Conservation (phyloP, 345 rosid genomes). For the Gossypioides kirkii region DNA sequence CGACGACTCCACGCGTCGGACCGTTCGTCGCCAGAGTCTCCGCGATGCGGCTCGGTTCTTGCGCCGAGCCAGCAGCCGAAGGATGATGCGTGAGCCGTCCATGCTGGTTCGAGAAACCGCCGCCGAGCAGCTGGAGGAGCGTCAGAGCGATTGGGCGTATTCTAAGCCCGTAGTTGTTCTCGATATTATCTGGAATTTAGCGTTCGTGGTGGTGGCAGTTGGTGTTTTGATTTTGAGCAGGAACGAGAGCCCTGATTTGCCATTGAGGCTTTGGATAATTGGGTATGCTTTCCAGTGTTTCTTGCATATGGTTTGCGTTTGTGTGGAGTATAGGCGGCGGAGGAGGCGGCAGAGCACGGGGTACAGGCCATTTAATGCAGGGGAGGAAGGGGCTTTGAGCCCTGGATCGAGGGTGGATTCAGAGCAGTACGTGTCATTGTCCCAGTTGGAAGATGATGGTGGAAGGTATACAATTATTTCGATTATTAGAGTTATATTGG, state of each 20-base stretch:
- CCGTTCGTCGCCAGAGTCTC: slow-evolving; percentile 62
- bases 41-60: slow-evolving; percentile 80
- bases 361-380: slow-evolving; percentile 29
- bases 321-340: slow-evolving; percentile 72
- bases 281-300: slow-evolving; percentile 86
- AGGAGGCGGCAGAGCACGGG: slow-evolving; percentile 37
- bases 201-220: slow-evolving; percentile 70
- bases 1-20: slow-evolving; percentile 28
- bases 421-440: slow-evolving; percentile 56
- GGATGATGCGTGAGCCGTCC: slow-evolving; percentile 88
- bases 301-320: slow-evolving; percentile 80
- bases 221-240: slow-evolving; percentile 57
- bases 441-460: slow-evolving; percentile 55
- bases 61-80: slow-evolving; percentile 83
- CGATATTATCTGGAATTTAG: slow-evolving; percentile 80
- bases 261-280: slow-evolving; percentile 74
- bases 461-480: slow-evolving; percentile 42
- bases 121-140: slow-evolving; percentile 94
- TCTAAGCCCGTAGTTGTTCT: slow-evolving; percentile 88
- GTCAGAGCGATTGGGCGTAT: slow-evolving; percentile 98
- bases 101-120: slow-evolving; percentile 92
- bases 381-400: slow-evolving; percentile 46
- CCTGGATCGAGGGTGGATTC: slow-evolving; percentile 44
- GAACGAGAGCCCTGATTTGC: slow-evolving; percentile 62
- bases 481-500: not conserved